These are phyloP conservation scores for Erigeron canadensis DNA, from an alignment of 129 eudicot genomes.

Conservation along the genomic window DNA sequence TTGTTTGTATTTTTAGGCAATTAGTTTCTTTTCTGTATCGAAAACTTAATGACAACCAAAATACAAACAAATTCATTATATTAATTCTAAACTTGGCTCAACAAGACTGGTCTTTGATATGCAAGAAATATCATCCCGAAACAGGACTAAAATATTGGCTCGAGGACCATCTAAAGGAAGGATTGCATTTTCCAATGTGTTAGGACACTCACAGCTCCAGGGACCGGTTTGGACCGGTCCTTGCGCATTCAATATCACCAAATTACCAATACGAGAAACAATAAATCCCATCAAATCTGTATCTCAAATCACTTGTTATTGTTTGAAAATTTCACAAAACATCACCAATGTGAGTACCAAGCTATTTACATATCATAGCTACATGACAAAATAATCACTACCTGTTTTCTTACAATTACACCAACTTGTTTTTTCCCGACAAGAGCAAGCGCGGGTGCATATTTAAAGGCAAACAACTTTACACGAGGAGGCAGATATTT, in stretches of 20 bases:
- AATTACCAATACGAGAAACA: background rate
- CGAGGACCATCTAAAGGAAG: background rate
- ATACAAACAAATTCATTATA: background rate
- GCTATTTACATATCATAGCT: constrained; percentile 26
- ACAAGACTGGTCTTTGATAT: background rate
- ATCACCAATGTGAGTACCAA: constrained; percentile 10
- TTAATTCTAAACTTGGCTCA: background rate
- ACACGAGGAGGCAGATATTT: constrained; percentile 32
- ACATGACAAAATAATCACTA: background rate
- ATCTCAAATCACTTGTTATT: constrained; percentile 19
- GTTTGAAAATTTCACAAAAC: constrained; percentile 15
- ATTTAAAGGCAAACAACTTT: constrained; percentile 36
- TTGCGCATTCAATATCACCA: background rate
- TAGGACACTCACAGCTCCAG: background rate
- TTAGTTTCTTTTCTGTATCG: background rate
- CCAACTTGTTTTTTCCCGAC: constrained; percentile 4
- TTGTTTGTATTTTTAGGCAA: background rate
- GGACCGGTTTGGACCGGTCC: background rate
- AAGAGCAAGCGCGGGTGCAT: background rate
- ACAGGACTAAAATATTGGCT: background rate
- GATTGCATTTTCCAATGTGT: background rate
- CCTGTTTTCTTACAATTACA: constrained; percentile 1
- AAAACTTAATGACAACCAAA: background rate
- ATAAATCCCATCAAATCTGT: background rate
- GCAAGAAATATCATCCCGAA: background rate